Base-by-base conservation (phyloP, 805 yeast species). In the Yarrowia keelungensis region DNA sequence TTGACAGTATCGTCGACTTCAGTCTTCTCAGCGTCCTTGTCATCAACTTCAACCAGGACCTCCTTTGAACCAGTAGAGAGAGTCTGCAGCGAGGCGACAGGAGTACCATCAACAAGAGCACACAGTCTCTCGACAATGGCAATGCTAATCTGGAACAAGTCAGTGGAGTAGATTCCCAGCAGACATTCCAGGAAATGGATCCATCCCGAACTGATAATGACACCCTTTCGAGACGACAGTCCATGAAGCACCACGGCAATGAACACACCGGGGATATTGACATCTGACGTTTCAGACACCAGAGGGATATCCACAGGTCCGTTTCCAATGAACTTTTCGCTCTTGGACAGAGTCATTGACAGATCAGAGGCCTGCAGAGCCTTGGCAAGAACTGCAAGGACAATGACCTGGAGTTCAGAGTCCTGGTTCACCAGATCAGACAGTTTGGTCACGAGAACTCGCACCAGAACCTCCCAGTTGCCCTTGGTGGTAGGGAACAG, bases 101-200 rank as follows among this genome's bases (percentile, higher is more conserved):
- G 71, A 9, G 71, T 71, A 0, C 72, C 70, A 4, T 75, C 74
- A 19, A 84, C 76, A 71, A 82, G 82, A 9, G 76, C 72, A 56
- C 85, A 81, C 22, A 86, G 75, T 15, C 87, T 80, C 38, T 86
- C 86, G 50, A 83, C 86, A 39, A 89, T 74, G 1, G 85, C 84
- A 39, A 86, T 76, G 35, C 89, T 75, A 39, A 86, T 86, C 68
- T 84, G 85, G 69, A 88, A 86, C 1, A 88, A 81, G 4, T 85
- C 81, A 26, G 67, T 62, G 10, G 56, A 47, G 46, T 62, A 62
- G n/a, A 62, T 62, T 22, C 67, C 67, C 35, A 62, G 49, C 39
- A 62, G 56, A 39, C 67, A 62, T 10, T 62, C 67, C 14, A 62
- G 39, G 26, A 62, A 62, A 26, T 62, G 67, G 7, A 62, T 16